phyloP scores from a whole-genome alignment of 352 stramenopile genomes.

The Phytophthora fragariaefolia region DNA sequence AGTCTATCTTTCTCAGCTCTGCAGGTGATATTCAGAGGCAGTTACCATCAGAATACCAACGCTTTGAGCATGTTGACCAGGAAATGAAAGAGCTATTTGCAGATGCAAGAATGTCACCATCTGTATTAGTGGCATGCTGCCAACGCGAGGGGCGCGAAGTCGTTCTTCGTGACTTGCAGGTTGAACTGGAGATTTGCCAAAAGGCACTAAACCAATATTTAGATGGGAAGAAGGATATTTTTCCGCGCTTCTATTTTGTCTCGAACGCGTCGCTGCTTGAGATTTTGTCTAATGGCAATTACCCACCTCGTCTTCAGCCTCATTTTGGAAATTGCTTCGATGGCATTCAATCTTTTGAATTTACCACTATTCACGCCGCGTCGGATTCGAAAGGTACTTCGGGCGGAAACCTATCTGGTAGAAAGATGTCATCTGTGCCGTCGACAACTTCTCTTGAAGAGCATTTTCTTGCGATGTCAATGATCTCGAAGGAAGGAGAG shows the following conservation, averaged over 20 bases:
- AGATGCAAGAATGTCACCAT: constrained; percentile 67
- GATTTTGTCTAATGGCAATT: constrained; percentile 95
- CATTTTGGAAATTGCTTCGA: constrained; percentile 94
- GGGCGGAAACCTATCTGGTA: constrained; percentile 15
- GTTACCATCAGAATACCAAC: constrained; percentile 91
- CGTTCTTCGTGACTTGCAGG: constrained; percentile 81
- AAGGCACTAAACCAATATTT: constrained; percentile 97
- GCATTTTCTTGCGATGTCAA: constrained; percentile 85
- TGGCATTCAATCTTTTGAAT: constrained; percentile 85
- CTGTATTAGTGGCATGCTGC: constrained; percentile 78
- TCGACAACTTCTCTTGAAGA: constrained; percentile 36
- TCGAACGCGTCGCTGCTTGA: constrained; percentile 95
- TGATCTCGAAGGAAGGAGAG: constrained; percentile 97
- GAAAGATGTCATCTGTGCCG: constrained; percentile 18
- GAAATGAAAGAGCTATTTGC: constrained; percentile 85
- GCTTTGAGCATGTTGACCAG: constrained; percentile 88
- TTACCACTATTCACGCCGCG: constrained; percentile 47
- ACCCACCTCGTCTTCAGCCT: constrained; percentile 83
- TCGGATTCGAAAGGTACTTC: constrained; percentile 5
- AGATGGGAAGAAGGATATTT: constrained; percentile 97
- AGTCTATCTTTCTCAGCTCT: constrained; percentile 95
- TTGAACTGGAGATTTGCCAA: constrained; percentile 95
- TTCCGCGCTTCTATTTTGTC: constrained; percentile 97
- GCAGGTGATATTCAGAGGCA: constrained; percentile 93
- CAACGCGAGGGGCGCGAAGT: constrained; percentile 80